These are phyloP conservation scores for Geranium brycei DNA, from an alignment of 345 rosid genomes.

Conservation along the genomic window DNA sequence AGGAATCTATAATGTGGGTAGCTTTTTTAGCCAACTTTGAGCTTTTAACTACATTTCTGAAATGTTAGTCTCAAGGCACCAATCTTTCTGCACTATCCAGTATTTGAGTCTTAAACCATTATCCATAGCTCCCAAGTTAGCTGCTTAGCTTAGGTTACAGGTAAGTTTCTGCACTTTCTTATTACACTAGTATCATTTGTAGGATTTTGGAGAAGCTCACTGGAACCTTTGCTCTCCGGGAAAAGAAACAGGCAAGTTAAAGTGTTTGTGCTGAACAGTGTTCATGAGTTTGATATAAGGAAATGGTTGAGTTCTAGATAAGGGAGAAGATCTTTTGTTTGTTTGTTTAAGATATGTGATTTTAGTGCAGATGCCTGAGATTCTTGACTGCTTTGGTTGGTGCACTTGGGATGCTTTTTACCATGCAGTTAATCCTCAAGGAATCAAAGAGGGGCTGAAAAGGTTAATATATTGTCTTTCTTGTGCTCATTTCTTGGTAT, in stretches of 20 bases:
- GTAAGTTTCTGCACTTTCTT: not conserved
- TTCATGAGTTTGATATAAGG: not conserved
- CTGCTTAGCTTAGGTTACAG: not conserved
- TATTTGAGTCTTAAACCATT: too few species aligned
- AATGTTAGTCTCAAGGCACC: not conserved
- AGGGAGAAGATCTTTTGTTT: too few species aligned
- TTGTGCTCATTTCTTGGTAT: not conserved
- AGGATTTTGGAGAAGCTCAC: constrained; percentile 31
- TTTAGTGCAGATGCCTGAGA: constrained; percentile 40
- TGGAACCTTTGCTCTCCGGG: constrained; percentile 35
- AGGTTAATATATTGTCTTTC: constrained; percentile 18
- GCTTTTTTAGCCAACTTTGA: constrained; percentile 20
- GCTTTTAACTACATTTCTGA: constrained; percentile 1
- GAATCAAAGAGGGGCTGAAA: constrained; percentile 38
- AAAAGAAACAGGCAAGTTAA: constrained; percentile 37
- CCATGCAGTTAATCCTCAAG: constrained; percentile 35
- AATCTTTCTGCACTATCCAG: too few species aligned
- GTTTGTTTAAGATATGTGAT: not conserved
- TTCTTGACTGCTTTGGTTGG: constrained; percentile 50
- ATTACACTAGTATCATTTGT: constrained; percentile 9
- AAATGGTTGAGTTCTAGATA: too few species aligned
- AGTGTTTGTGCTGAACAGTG: not conserved
- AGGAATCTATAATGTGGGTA: constrained; percentile 50
- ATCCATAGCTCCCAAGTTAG: not conserved
- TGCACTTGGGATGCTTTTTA: constrained; percentile 64